Evolutionary conservation across 2,329 filamentous ascomycete species (phyloP).

Genomic region (Gaeumannomyces sp.): DNA sequence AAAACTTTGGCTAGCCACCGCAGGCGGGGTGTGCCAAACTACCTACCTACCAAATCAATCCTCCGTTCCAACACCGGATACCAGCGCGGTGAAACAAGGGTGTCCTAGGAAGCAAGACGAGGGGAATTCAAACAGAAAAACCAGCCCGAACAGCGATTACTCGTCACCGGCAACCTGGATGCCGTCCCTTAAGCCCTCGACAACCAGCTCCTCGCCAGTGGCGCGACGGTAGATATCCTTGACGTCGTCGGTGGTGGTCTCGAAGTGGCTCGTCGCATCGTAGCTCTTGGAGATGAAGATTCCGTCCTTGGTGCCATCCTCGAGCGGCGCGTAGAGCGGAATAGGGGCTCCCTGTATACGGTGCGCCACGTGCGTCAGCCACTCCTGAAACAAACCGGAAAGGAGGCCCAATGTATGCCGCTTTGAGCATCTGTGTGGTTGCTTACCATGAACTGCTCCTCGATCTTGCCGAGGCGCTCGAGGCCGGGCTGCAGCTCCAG

Average conservation of each 20-base stretch:
- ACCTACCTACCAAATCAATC: not conserved
- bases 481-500: conserved; percentile 89
- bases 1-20: too few species aligned
- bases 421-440: not conserved
- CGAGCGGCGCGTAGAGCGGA: conserved; percentile 85
- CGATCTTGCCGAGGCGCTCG: conserved; percentile 84
- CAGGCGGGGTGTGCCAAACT: not conserved
- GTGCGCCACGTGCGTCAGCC: conserved; percentile 2
- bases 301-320: conserved; percentile 77
- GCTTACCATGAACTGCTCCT: conserved; percentile 89
- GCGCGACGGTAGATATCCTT: conserved; percentile 85
- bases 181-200: conserved; percentile 79
- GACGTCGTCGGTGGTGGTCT: conserved; percentile 86
- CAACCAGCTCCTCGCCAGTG: conserved; percentile 77
- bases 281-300: conserved; percentile 99
- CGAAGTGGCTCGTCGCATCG: conserved; percentile 95
- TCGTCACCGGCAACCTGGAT: conserved; percentile 67
- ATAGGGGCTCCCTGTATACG: conserved; percentile 65
- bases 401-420: not conserved
- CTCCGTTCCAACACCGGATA: not conserved
- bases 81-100: not conserved
- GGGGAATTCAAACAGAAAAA: not conserved
- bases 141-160: conserved; percentile 8
- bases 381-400: not conserved
- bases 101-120: not conserved